Percentiles rank a stretch among this genome's conserved stretches.
These are phyloP conservation scores for Pichia eremophila DNA, from an alignment of 805 yeast species.

Conservation along the genomic window DNA sequence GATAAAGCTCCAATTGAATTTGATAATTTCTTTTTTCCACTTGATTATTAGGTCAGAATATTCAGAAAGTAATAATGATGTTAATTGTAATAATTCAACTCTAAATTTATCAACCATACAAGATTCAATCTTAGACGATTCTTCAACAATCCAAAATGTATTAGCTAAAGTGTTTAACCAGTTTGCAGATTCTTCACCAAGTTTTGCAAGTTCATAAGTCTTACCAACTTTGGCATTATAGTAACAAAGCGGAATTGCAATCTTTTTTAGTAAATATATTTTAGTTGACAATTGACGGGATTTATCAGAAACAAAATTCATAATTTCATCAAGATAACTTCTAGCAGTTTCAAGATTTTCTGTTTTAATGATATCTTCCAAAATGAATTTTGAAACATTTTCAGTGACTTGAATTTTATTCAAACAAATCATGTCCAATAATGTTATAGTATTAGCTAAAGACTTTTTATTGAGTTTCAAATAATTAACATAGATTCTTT, in stretches of 20 bases:
- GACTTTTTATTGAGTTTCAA: conserved; percentile 7
- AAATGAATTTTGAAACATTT: conserved; percentile 48
- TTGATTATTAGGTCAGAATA: conserved; percentile 52
- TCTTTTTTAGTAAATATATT: conserved; percentile 48
- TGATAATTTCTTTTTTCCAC: conserved; percentile 73
- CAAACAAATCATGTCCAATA: conserved; percentile 35
- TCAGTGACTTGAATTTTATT: conserved; percentile 39
- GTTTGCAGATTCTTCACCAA: conserved; percentile 25
- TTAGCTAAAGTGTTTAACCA: conserved; percentile 62
- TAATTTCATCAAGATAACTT: conserved; percentile 40
- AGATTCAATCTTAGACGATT: conserved; percentile 43
- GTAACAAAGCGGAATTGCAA: conserved; percentile 58
- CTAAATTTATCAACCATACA: conserved; percentile 69
- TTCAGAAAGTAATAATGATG: conserved; percentile 65
- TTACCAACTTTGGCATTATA: conserved; percentile 45
- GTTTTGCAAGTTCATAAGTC: conserved; percentile 10
- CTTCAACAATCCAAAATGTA: conserved; percentile 66
- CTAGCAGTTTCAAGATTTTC: conserved; percentile 38
- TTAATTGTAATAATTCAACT: conserved; percentile 69
- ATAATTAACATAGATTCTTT: conserved; percentile 33
- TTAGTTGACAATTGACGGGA: conserved; percentile 41
- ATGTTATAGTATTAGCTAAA: conserved; percentile 21
- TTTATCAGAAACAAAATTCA: conserved; percentile 40
- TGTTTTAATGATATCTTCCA: conserved; percentile 43
- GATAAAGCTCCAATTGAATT: conserved; percentile 89